Percentiles rank a stretch among this genome's conserved stretches.
Evolutionary conservation across 2,329 filamentous ascomycete genomes (phyloP).

Genomic region (Stylonectria norvegica): DNA sequence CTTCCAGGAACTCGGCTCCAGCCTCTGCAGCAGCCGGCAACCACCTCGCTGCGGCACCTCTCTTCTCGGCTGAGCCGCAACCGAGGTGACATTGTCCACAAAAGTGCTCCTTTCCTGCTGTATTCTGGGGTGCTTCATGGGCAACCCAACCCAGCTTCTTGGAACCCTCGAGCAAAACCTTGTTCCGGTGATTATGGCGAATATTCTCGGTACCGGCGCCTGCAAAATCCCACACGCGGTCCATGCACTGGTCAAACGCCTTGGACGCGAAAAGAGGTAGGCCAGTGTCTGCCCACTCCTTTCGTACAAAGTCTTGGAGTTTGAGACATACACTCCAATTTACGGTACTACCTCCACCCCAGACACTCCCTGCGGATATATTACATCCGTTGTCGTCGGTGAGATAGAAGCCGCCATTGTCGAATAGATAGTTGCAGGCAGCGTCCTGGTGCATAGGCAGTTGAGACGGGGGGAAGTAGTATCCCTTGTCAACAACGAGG

Average conservation of each 20-base stretch:
- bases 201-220: slow-evolving; percentile 66
- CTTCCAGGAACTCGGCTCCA: slow-evolving; percentile 80
- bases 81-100: slow-evolving; percentile 65
- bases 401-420: slow-evolving; percentile 58
- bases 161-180: slow-evolving; percentile 69
- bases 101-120: slow-evolving; percentile 67
- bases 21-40: slow-evolving; percentile 74
- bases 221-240: slow-evolving; percentile 75
- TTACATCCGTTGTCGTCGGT: slow-evolving; percentile 56
- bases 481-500: slow-evolving; percentile 77
- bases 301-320: slow-evolving; percentile 71
- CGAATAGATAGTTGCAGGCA: slow-evolving; percentile 63
- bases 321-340: slow-evolving; percentile 73
- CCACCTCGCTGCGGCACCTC: slow-evolving; percentile 73
- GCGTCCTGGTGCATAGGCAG: slow-evolving; percentile 69
- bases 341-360: slow-evolving; percentile 82
- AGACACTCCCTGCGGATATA: slow-evolving; percentile 66
- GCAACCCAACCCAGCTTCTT: slow-evolving; percentile 69
- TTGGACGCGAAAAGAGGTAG: slow-evolving; percentile 70
- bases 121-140: slow-evolving; percentile 74
- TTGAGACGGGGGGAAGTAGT: slow-evolving; percentile 68
- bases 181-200: slow-evolving; percentile 70
- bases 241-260: slow-evolving; percentile 74
- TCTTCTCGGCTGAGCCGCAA: slow-evolving; percentile 68
- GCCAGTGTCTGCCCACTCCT: slow-evolving; percentile 72